Base-by-base conservation (phyloP, 495 filamentous ascomycete species). In the Xylaria acuta region DNA sequence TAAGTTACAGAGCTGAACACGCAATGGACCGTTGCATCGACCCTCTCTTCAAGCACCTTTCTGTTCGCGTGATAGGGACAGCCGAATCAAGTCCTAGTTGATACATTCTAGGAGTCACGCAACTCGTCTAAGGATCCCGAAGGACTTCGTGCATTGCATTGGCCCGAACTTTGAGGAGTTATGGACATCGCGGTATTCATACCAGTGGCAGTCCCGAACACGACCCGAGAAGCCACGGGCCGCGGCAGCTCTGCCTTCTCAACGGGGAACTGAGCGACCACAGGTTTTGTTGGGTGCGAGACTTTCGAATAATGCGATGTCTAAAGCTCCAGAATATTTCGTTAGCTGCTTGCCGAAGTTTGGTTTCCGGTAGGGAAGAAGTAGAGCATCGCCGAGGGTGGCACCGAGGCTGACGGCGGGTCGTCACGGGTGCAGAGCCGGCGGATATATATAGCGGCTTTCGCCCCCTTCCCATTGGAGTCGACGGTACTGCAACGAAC, bases 371-470 rank as follows among this genome's bases (percentile, higher is more conserved):
- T 3, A 66, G 34, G 45, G 30, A 32, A 16, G 27, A 49, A 25
- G 25, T 43, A 49, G 43, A 51, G 14, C 43, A 4, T 63, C 58
- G 68, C 58, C 59, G 58, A 59, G 30, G 58, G 62, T 63, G 45
- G 68, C 58, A 59, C 56, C 41, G 56, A 54, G 59, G 54, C 56
- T 51, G 67, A 54, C 56, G 38, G 43, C 41, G 67, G n/a, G 27
- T 41, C 60, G 45, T 71, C 59, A 71, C 69, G 69, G 69, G 60
- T 53, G 62, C 18, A 41, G 32, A 70, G 68, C 68, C 68, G 68
- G 63, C 68, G 68, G 68, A 62, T 69, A 69, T 69, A 63, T 70
- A 70, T 45, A 69, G 67, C 47, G 67, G 41, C 27, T 60, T 38
- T 69, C 38, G 64, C 64, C 45, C 64, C 45, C 58, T 60, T 38